Base-by-base conservation (phyloP, 1,284 basidiomycete species). In the Phaffia rhodozyma region DNA sequence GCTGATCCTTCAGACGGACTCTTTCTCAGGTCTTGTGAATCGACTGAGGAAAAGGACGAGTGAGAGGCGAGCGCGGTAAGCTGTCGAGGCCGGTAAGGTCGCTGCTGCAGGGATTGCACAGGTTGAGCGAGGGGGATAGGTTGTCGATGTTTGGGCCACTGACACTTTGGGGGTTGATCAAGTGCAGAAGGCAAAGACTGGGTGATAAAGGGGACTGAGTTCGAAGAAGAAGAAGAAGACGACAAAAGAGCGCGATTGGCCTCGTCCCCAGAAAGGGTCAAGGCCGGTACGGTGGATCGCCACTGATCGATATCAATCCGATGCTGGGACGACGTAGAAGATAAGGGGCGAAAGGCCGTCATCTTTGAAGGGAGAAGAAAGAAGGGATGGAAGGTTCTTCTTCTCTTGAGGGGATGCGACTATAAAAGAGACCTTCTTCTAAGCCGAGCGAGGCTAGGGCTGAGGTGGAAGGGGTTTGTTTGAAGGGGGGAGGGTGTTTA, bases 251-350 rank as follows among this genome's bases (percentile, higher is more conserved):
- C 47, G 53, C n/a, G 1, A 16, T 5, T 43, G 13, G 16, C 38
- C 38, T 43, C 38, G 38, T 43, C 38, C 13, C 38, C 38, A 43
- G 38, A 43, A 11, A 43, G 38, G 38, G 38, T 7, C 32, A 30
- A 51, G 58, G 38, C 38, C 38, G 58, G 53, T 18, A 64, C 52
- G 27, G 57, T 54, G 9, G 63, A 60, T 51, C 63, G 58, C 63
- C 63, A 64, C 43, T 56, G 25, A 29, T 58, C 63, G 53, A 64
- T 64, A 34, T 64, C 57, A 32, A 60, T 64, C 29, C 63, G 51
- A 43, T 43, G 38, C 38, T 43, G 38, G 13, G 38, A 43, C 38
- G 38, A 43, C 13, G 38, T 11, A 11, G 38, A 7, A 54, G 54
- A 55, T 18, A 23, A 25, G 18, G 61, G 43, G 53, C 30, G 29